Percentiles rank a stretch among this genome's conserved stretches.
phyloP scores from a whole-genome alignment of 306 rosid species.

The Cicer chorassanicum region DNA sequence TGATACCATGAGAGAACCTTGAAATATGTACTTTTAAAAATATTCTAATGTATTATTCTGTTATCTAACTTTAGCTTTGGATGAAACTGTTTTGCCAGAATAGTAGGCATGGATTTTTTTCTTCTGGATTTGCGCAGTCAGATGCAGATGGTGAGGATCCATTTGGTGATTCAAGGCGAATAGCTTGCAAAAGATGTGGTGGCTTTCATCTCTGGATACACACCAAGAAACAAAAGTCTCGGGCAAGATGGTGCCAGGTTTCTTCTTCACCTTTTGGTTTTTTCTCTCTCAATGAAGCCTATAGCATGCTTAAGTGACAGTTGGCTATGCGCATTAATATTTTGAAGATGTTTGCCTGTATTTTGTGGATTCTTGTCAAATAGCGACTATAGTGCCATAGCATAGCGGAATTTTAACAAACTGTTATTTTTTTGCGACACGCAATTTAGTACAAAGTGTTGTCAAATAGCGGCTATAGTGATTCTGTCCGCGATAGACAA shows the following conservation, averaged over 20 bases:
- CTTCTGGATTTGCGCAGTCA: constrained; percentile 67
- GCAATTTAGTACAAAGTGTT: too few species aligned
- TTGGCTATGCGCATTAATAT: constrained; percentile 3
- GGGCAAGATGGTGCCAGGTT: constrained; percentile 99
- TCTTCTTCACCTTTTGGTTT: constrained; percentile 38
- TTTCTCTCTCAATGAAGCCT: constrained; percentile 6
- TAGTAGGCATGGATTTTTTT: constrained; percentile 73
- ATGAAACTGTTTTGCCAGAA: constrained; percentile 60
- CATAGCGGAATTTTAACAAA: too few species aligned
- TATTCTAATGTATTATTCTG: constrained; percentile 14
- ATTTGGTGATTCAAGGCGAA: constrained; percentile 75
- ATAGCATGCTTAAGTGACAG: constrained; percentile 39
- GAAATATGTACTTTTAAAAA: constrained; percentile 11
- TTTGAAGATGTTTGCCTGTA: constrained; percentile 31
- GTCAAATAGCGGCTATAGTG: too few species aligned
- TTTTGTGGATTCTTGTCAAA: not conserved
- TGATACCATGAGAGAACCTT: constrained; percentile 1
- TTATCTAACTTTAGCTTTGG: constrained; percentile 50
- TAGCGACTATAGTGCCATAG: too few species aligned
- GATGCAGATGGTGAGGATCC: constrained; percentile 78
- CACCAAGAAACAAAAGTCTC: constrained; percentile 81
- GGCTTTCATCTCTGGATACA: constrained; percentile 82
- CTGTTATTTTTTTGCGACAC: too few species aligned
- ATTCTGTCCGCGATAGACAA: too few species aligned
- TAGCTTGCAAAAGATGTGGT: constrained; percentile 88